These are phyloP conservation scores for Aspergillus cristatus DNA, from an alignment of 495 filamentous ascomycete species.

Conservation along the genomic window DNA sequence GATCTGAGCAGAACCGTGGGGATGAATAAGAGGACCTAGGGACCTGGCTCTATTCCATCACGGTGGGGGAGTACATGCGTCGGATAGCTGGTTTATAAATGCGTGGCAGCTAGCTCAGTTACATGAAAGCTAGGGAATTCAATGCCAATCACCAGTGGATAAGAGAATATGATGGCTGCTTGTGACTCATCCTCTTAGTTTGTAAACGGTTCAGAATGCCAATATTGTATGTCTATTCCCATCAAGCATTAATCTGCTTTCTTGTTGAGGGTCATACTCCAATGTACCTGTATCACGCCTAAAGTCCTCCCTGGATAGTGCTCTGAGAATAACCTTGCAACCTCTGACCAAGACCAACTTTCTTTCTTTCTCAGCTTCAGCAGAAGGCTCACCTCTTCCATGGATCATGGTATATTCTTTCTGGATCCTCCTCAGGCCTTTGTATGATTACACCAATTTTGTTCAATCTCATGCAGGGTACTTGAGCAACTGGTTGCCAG, in stretches of 20 bases:
- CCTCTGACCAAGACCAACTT: conserved; percentile 13
- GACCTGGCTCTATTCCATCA: no score
- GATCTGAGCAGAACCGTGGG: no score
- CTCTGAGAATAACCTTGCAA: conserved; percentile 14
- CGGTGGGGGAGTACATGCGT: no score
- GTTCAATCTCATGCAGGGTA: neutral
- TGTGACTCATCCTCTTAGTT: no score
- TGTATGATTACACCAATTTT: neutral
- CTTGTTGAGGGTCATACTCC: conserved; percentile 13
- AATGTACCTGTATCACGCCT: conserved; percentile 15
- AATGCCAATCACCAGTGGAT: no score
- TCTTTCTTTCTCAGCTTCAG: conserved; percentile 16
- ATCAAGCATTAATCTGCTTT: conserved; percentile 2
- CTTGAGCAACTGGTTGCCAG: conserved; percentile 3
- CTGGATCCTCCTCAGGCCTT: conserved; percentile 6
- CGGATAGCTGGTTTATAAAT: no score
- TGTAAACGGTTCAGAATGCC: no score
- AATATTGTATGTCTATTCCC: no score
- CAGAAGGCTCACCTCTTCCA: conserved; percentile 14
- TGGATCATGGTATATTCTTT: conserved; percentile 11
- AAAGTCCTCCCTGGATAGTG: conserved; percentile 12
- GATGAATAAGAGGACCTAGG: no score
- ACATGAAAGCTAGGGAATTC: no score
- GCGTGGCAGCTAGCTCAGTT: no score
- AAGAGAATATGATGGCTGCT: no score